Percentiles rank a stretch among this genome's conserved stretches.
These are phyloP conservation scores for Celoporthe dispersa DNA, from an alignment of 2,329 filamentous ascomycete genomes.

Conservation along the genomic window DNA sequence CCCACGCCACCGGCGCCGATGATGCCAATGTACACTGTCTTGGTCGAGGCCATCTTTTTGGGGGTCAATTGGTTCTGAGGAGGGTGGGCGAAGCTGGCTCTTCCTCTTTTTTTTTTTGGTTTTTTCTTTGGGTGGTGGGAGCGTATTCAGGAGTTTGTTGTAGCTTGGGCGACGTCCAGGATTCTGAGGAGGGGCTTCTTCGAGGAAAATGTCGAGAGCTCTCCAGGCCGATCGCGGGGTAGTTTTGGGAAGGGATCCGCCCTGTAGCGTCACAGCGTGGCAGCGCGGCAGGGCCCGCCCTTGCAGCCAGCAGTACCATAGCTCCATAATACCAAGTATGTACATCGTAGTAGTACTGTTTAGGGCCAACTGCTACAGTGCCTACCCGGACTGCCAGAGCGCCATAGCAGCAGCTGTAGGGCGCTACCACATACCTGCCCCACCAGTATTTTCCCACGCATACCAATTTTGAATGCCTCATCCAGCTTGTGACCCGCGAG, in stretches of 20 bases:
- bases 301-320: constrained; percentile 10
- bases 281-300: constrained; percentile 14
- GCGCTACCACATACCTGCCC: constrained; percentile 9
- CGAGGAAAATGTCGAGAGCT: constrained; percentile 34
- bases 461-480: constrained; percentile 22
- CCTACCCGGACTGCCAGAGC: not conserved
- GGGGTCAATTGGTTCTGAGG: constrained; percentile 6
- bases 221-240: constrained; percentile 37
- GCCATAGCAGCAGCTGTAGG: not conserved
- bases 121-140: not conserved
- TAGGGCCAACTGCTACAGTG: not conserved
- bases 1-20: constrained; percentile 86
- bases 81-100: not conserved
- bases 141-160: not conserved
- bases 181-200: constrained; percentile 32
- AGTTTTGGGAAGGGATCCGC: constrained; percentile 6
- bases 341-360: not conserved
- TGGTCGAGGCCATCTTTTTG: constrained; percentile 36
- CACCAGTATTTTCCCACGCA: constrained; percentile 12
- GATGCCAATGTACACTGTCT: constrained; percentile 48
- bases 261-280: constrained; percentile 4
- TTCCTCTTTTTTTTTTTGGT: no score
- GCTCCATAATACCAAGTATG: not conserved
- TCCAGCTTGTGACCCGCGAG: constrained; percentile 15
- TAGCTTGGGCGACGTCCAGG: not conserved